Conservation (phyloP, 192 early-diverging fungal species). For the Endogone sp. region DNA sequence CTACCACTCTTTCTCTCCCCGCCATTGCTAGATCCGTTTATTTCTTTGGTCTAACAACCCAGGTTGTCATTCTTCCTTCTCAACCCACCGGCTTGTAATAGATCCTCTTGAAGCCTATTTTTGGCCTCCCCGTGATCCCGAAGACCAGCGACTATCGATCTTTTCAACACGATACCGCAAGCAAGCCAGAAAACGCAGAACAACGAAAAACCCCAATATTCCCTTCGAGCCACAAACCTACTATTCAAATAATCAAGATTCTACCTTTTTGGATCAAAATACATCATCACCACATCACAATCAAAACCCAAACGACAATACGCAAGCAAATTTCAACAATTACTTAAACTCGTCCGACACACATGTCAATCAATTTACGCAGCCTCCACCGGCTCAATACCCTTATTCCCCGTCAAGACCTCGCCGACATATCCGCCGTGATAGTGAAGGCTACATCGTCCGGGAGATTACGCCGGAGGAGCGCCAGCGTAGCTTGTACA, state of each 20-base stretch:
- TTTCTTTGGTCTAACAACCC: not conserved
- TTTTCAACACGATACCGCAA: conserved; percentile 1
- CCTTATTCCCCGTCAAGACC: not conserved
- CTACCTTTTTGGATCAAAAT: not conserved
- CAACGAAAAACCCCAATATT: not conserved
- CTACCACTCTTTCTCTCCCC: not conserved
- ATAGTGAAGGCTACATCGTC: conserved; percentile 36
- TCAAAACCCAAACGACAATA: not conserved
- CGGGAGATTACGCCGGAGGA: conserved; percentile 29
- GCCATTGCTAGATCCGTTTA: not conserved
- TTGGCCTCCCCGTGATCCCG: conserved; percentile 30
- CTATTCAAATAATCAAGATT: not conserved
- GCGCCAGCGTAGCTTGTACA: conserved; percentile 17
- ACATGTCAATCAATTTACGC: not conserved
- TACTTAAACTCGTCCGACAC: not conserved
- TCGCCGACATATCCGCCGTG: conserved; percentile 23
- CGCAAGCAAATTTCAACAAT: conserved; percentile 4
- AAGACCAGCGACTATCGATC: conserved; percentile 15
- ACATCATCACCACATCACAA: not conserved
- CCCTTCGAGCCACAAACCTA: not conserved
- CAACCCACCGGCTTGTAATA: not conserved
- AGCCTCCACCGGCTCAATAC: not conserved
- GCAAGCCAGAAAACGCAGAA: not conserved
- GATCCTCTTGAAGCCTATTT: conserved; percentile 14
- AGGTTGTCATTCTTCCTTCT: not conserved